Evolutionary conservation across 352 stramenopile species (phyloP).

Genomic region (Phytophthora crassamura): DNA sequence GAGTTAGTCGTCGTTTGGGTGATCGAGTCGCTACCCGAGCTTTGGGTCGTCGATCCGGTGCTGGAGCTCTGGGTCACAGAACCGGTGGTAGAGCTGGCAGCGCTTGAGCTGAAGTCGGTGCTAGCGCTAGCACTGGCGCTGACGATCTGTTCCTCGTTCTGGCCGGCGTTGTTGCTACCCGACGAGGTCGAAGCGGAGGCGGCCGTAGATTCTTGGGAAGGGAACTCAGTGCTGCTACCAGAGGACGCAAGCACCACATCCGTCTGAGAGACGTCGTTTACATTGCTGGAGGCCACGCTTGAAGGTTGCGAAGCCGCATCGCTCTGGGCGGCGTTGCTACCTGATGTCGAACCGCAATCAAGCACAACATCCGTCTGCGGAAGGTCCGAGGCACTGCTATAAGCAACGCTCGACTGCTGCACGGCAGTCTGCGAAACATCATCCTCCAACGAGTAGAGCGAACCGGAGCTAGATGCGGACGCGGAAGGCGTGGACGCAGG

Average conservation of each 20-base stretch:
- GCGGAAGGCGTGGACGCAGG: constrained; percentile 4
- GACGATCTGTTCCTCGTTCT: constrained; percentile 8
- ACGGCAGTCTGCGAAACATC: constrained; percentile 20
- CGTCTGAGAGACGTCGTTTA: background rate
- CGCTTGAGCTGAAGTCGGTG: background rate
- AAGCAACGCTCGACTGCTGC: constrained; percentile 28
- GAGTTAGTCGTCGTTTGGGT: constrained; percentile 7
- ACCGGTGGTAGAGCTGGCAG: background rate
- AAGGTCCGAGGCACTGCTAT: constrained; percentile 12
- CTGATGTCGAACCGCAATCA: constrained; percentile 9
- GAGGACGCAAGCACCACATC: constrained; percentile 6
- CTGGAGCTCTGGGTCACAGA: background rate
- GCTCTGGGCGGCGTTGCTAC: constrained; percentile 7
- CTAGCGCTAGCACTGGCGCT: background rate
- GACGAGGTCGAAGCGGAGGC: constrained; percentile 7
- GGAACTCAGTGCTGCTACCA: constrained; percentile 1
- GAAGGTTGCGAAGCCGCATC: constrained; percentile 3
- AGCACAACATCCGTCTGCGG: constrained; percentile 6
- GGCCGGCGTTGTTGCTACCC: background rate
- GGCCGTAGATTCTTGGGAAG: constrained; percentile 2
- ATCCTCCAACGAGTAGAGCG: constrained; percentile 2
- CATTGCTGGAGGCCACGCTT: constrained; percentile 13
- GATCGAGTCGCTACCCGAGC: background rate
- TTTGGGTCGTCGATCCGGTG: constrained; percentile 7
- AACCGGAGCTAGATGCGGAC: constrained; percentile 13